Evolutionary conservation across 148 eudicot genomes (phyloP), one percentile per base, ranked within the genome.

Genomic region (Chenopodium formosanum): DNA sequence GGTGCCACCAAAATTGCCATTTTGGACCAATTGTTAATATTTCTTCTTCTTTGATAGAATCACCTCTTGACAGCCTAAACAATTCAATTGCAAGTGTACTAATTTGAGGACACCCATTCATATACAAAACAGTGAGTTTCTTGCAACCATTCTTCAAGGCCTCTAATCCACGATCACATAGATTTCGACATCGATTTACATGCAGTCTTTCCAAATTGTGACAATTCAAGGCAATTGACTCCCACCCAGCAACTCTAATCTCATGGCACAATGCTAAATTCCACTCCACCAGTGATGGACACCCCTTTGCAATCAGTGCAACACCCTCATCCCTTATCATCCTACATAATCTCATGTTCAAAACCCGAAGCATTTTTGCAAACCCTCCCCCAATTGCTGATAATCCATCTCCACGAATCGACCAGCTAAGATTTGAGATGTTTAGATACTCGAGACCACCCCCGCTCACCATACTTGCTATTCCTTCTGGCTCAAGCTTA

Each of bases 281-380:
- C 97, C 95, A 91, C 53, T 91, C 95, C 67, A 86, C 79, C 52
- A 92, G 88, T 27, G 77, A 75, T 7, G 94, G 97, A 65, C 94
- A 89, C 1, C 92, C 94, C 78, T 84, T 85, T 12, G 96, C 88
- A 66, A 92, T 91, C 23, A 82, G 85, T 46, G 66, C 72, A 48
- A 91, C 80, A 19, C 84, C 81, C 19, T 85, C 93, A 53, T 92
- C 89, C n/a, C 79, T 73, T 14, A 91, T 12, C 2, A 82, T 82
- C 83, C 92, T 91, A 86, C 96, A 91, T 4, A 85, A 22, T 27
- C 93, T 82, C 71, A 85, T 81, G 79, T 92, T 85, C 40, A 94
- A 79, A 65, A 88, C 79, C 72, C 82, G 87, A 67, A 93, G 88
- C 69, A 79, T 89, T 16, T 53, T 63, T n/a, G 81, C 90, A 64